Conservation (phyloP, 179 eudicot genomes). For the Silene noctiflora region DNA sequence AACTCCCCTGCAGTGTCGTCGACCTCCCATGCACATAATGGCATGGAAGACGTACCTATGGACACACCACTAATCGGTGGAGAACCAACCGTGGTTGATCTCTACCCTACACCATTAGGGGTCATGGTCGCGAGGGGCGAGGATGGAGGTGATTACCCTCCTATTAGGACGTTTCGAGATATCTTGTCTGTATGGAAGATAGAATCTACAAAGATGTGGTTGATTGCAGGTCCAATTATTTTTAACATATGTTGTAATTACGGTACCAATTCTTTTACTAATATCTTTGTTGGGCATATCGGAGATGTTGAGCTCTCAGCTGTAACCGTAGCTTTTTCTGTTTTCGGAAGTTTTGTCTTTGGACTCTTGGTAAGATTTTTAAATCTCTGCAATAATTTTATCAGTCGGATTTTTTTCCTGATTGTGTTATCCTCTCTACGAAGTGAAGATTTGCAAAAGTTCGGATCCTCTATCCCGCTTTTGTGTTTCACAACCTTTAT, state of each 20-base stretch:
- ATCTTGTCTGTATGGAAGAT: conserved; percentile 30
- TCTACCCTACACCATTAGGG: conserved; percentile 34
- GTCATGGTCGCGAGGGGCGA: conserved; percentile 33
- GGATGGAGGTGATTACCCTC: conserved; percentile 50
- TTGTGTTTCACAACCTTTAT: no score
- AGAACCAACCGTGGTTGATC: conserved; percentile 25
- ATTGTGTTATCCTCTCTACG: no score
- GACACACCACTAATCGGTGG: conserved; percentile 30
- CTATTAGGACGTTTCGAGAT: conserved; percentile 36
- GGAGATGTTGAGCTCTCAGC: conserved; percentile 88
- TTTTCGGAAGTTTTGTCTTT: conserved; percentile 73
- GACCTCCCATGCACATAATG: conserved; percentile 27
- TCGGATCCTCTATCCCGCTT: no score
- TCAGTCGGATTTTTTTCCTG: background rate
- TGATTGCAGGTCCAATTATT: conserved; percentile 79
- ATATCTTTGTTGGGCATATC: conserved; percentile 85
- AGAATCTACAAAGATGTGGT: conserved; percentile 72
- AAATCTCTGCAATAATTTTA: background rate
- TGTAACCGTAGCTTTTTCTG: conserved; percentile 76
- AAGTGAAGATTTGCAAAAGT: no score
- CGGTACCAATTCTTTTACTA: conserved; percentile 76
- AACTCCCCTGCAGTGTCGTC: conserved; percentile 26
- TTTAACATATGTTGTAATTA: conserved; percentile 82
- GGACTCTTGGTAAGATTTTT: conserved; percentile 65
- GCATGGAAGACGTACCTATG: conserved; percentile 23